Evolutionary conservation across 768 basidiomycete species (phyloP), one percentile per base, ranked within the genome.

Genomic region (Mycena floridula): DNA sequence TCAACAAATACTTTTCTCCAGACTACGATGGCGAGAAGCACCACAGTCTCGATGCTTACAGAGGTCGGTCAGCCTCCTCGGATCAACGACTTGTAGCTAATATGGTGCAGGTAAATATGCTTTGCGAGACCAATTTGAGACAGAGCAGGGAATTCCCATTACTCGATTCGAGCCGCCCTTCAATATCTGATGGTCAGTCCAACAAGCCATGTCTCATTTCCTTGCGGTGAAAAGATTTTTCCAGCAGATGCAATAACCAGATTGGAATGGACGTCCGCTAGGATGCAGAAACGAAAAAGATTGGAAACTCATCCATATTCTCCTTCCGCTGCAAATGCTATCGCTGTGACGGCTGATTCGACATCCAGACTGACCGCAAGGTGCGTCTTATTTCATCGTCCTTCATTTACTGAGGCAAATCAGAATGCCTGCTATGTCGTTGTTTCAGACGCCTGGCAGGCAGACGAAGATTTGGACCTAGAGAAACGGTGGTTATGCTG

Each of bases 211-310:
- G 26, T 12, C 11, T 22, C 3, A 21, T 13, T 13, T 4, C 20
- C 21, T 30, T 22, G 13, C 15, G 15, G 15, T 18, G 23, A 15
- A 37, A 18, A 16, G 11, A 40, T 15, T 18, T 27, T 64, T 96
- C 95, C 57, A 89, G 83, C 25, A 85, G 85, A 66, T 99, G 95
- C 67, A 84, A 94, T 62, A 86, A 87, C 54, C 96, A 98, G 67
- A 90, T 99, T 41, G 96, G 96, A 9, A 96, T 96, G 80, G 96
- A 96, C 20, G 96, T 99, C 2, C 88, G 96, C n/a, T 99, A 97
- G 72, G 98, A 99, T 53, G 96, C 96, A 0, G 94, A 98, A 65
- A 99, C 98, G 79, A 87, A 87, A 70, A 97, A 95, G 64, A 78
- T 97, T 25, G 96, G 96, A 12, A 81, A 78, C 46, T 99, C 98